phyloP scores from a whole-genome alignment of 768 basidiomycete species.

The Rhodotorula taiwanensis region DNA sequence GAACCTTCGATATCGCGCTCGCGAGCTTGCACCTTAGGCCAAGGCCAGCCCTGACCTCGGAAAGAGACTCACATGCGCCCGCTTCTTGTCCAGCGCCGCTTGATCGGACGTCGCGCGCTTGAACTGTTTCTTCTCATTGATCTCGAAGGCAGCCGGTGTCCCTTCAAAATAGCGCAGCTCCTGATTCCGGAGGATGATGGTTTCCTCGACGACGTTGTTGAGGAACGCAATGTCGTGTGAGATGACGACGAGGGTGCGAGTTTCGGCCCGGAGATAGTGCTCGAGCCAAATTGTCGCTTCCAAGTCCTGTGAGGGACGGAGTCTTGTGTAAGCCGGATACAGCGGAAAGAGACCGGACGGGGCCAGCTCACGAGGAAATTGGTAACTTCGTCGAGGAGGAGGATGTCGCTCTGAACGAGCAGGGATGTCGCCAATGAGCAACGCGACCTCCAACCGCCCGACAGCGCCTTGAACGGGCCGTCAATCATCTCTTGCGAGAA shows the following conservation, averaged over 20 bases:
- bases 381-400: conserved; percentile 56
- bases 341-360: too few relatives aligned
- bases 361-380: conserved; percentile 44
- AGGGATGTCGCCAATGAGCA: conserved; percentile 57
- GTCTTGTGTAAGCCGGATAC: too few relatives aligned
- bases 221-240: conserved; percentile 63
- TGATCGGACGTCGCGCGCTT: conserved; percentile 48
- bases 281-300: conserved; percentile 39
- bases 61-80: conserved; percentile 44
- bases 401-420: conserved; percentile 54
- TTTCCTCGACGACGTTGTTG: conserved; percentile 57
- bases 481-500: conserved; percentile 49
- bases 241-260: conserved; percentile 55
- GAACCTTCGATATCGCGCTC: too few relatives aligned
- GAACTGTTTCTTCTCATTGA: conserved; percentile 49
- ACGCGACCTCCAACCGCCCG: conserved; percentile 62
- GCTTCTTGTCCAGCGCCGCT: conserved; percentile 50
- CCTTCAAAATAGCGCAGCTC: conserved; percentile 56
- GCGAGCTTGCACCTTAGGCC: too few relatives aligned
- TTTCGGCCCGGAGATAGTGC: conserved; percentile 40
- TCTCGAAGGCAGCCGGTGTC: conserved; percentile 39
- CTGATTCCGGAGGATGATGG: conserved; percentile 56
- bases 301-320: conserved; percentile 40
- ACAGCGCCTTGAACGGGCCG: conserved; percentile 50
- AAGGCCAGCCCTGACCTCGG: too few relatives aligned